Base-by-base conservation (phyloP, 2,329 filamentous ascomycete genomes). In the Corinectria fuckeliana region DNA sequence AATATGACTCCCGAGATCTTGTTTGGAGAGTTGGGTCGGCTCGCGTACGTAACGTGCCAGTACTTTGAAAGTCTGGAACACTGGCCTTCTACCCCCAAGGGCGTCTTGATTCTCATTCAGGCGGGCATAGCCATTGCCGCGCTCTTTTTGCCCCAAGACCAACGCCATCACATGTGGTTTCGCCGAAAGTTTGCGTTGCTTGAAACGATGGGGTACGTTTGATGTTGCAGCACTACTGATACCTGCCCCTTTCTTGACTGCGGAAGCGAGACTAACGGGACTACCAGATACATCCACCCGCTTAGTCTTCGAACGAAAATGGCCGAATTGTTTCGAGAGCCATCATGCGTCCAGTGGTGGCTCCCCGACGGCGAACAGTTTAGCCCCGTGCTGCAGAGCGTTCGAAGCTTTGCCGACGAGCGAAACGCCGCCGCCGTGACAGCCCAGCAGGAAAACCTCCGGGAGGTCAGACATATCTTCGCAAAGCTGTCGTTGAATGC, bases 341-440 rank as follows among this genome's bases (percentile, higher is more conserved):
- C 86, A 13, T 87, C 88, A 18, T 87, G 93, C 52, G 85, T 86
- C 42, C 83, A 89, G 57, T 97, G 93, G 92, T 99, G 95, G 95
- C 84, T 97, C 3, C 91, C 93, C 2, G 85, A 95, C 73, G 86
- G 92, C 62, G 90, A 94, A 77, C 87, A 86, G 2, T 91, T 91
- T 69, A 89, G 86, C 10, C 85, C 86, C 1, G 85, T 96, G 39
- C 82, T 97, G 53, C 88, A 88, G 50, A 89, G 85, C 53, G 88
- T 97, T 61, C 89, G 93, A 18, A 85, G 87, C 39, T 93, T 97
- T 76, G 91, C 93, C 25, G 88, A 91, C 67, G 91, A 95, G 64
- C 86, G 92, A 47, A 91, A 87, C 60, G 79, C 84, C 7, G 85
- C 81, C 18, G 85, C 84, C 0, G 79, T 81, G n/a, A 81, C 83